Percentiles rank a stretch among this genome's conserved stretches.
These are phyloP conservation scores for Venturiaceae sp. DNA, from an alignment of 2,329 filamentous ascomycete species.

Conservation along the genomic window DNA sequence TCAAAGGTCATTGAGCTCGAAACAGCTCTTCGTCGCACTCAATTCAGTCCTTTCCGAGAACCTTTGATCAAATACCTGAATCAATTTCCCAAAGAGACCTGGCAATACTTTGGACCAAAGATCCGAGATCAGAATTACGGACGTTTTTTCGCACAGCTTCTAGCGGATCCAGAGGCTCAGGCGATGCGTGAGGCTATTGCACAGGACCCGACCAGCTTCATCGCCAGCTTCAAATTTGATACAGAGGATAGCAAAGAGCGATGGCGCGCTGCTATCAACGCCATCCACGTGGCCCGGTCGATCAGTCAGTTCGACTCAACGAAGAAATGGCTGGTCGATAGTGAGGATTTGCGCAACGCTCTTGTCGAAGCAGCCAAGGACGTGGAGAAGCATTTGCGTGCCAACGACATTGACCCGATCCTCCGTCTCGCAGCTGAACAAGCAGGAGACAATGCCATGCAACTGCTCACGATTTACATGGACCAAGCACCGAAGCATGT, in stretches of 20 bases:
- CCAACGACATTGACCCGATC: slow-evolving; percentile 55
- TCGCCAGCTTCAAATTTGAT: slow-evolving; percentile 53
- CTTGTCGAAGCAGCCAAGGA: slow-evolving; percentile 61
- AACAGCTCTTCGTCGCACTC: slow-evolving; percentile 71
- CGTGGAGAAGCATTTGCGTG: slow-evolving; percentile 63
- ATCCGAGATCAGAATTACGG: slow-evolving; percentile 82
- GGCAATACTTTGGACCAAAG: slow-evolving; percentile 67
- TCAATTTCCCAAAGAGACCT: slow-evolving; percentile 81
- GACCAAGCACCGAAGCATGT: slow-evolving; percentile 64
- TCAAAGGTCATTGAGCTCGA: slow-evolving; percentile 87
- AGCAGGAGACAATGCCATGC: slow-evolving; percentile 78
- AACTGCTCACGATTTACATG: slow-evolving; percentile 73
- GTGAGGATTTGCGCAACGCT: slow-evolving; percentile 47
- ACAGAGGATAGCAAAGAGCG: slow-evolving; percentile 53
- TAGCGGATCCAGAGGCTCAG: slow-evolving; percentile 65
- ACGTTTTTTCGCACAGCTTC: slow-evolving; percentile 79
- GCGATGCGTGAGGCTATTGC: slow-evolving; percentile 66
- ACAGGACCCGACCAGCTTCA: slow-evolving; percentile 62
- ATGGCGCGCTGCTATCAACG: slow-evolving; percentile 75
- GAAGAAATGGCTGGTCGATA: slow-evolving; percentile 54
- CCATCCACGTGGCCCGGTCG: slow-evolving; percentile 75
- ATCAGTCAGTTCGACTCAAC: slow-evolving; percentile 58
- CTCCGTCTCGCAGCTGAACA: slow-evolving; percentile 82
- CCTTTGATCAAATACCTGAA: slow-evolving; percentile 91
- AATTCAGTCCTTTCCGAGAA: slow-evolving; percentile 81